Evolutionary conservation across 371 early-diverging fungal genomes (phyloP).

Genomic region (Zychaea mexicana): DNA sequence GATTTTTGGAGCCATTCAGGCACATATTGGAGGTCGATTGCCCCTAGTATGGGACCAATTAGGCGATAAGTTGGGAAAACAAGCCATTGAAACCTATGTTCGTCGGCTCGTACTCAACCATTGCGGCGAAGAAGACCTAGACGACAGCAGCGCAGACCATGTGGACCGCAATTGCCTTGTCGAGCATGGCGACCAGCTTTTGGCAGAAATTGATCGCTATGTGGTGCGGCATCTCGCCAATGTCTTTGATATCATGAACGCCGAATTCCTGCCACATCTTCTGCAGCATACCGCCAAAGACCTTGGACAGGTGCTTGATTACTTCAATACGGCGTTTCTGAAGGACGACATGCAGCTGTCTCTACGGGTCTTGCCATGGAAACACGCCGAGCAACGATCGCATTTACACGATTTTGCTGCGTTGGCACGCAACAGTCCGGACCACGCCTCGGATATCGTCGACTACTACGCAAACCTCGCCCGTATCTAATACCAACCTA

Average conservation of each 20-base stretch:
- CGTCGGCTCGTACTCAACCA: constrained; percentile 14
- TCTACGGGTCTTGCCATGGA: constrained; percentile 37
- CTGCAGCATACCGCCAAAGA: constrained; percentile 38
- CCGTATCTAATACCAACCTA: not conserved
- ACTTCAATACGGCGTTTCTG: constrained; percentile 40
- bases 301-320: constrained; percentile 32
- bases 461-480: constrained; percentile 20
- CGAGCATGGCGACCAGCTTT: constrained; percentile 25
- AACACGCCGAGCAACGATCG: constrained; percentile 5
- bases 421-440: constrained; percentile 8
- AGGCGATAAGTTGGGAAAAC: constrained; percentile 28
- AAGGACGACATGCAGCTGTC: constrained; percentile 27
- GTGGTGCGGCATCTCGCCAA: constrained; percentile 23
- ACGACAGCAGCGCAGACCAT: constrained; percentile 2
- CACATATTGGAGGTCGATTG: constrained; percentile 41
- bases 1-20: constrained; percentile 45
- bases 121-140: constrained; percentile 12
- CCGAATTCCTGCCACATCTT: constrained; percentile 31
- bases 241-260: constrained; percentile 32
- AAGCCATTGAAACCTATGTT: constrained; percentile 35
- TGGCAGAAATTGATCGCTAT: constrained; percentile 33
- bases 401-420: constrained; percentile 12
- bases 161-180: constrained; percentile 27
- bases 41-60: constrained; percentile 44
- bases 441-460: constrained; percentile 14